Evolutionary conservation across 306 rosid species (phyloP), one percentile per base, ranked within the genome.

Genomic region (Prunus campanulata): DNA sequence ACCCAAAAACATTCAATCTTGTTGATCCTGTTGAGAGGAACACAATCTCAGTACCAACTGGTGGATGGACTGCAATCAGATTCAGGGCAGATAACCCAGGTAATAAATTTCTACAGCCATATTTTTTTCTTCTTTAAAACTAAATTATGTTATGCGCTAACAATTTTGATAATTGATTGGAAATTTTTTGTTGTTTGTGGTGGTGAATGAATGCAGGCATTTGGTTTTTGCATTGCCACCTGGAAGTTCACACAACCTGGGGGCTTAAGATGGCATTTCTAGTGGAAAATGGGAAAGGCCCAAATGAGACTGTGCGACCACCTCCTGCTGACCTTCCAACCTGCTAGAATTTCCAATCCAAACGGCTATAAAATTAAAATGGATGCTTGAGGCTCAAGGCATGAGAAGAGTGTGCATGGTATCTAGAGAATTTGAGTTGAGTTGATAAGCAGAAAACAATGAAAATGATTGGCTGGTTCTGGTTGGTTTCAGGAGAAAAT

Each of bases 171-270:
- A 25, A 60, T 22, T 25, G 9, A 11, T 22, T 16, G 16, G 7
- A 30, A 71, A 8, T 2, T 29, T 27, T 11, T 18, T 29, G 6
- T 56, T 76, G 44, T 71, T 39, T 39, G 2, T 7, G 44, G 44
- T 72, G 10, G 60, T 54, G 54, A 12, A 8, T 75, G 62, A 39
- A 39, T 39, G 83, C 55, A 93, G 97, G 96, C 27, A 86, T 93
- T 50, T 93, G 96, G 97, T 85, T 89, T 67, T 25, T 89, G 66
- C 96, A 93, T 83, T 93, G 97, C 76, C 96, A 90, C 84, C 80
- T 93, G 74, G 98, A 93, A 84, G 93, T 86, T 57, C 94, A 91
- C 86, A 93, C 93, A 1, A 87, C 91, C 4, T 93, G 96, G 97
- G 97, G 97, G 62, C 87, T 90, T 20, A 90, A 86, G 85, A 89